Evolutionary conservation across 2,329 filamentous ascomycete species (phyloP), one percentile per base, ranked within the genome.

Genomic region (Fusarium compactum): DNA sequence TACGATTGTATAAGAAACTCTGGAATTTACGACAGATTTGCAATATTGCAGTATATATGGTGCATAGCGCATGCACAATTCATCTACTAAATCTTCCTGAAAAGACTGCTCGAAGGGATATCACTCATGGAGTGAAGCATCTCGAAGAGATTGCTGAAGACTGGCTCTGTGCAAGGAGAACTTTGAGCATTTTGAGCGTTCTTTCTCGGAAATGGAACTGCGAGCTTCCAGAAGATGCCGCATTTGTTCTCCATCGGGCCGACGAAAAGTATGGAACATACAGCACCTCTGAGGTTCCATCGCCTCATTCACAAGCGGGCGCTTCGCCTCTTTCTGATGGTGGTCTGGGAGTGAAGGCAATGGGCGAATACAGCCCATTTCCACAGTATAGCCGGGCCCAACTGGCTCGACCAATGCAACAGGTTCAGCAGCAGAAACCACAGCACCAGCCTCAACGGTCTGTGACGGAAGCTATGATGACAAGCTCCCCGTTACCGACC

Each of bases 1-100:
- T 98, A 82, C 90, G 96, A 1, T 83, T 98, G 3, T 99, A 98
- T 82, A 98, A 97, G 79, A 93, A 95, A 72, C 91, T 91, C 2
- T 97, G 97, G 79, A 94, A 95, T 12, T 82, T 98, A 15, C 90
- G 94, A 7, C 95, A 98, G 78, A 97, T 99, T 34, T 97, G 93
- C 82, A 98, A 98, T 76, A 94, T 98, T 74, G 95, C 92, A 5
- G 94, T 98, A 1, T 99, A 99, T 79, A 98, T 98, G 81, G 87
- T 92, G 0, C 95, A 98, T 79, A 96, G 94, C 7, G 95, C 96
- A 30, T 97, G 94, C 78, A 98, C 94, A 0, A 97, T 98, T 41
- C 96, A 98, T 76, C 83, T 99, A 22, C 89, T 99, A 38, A 98
- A 98, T 72, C 84, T 98, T 2, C 95, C 95, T 0, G 95, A 98